Base-by-base conservation (phyloP, 768 basidiomycete genomes). In the Leccinum variicolor region DNA sequence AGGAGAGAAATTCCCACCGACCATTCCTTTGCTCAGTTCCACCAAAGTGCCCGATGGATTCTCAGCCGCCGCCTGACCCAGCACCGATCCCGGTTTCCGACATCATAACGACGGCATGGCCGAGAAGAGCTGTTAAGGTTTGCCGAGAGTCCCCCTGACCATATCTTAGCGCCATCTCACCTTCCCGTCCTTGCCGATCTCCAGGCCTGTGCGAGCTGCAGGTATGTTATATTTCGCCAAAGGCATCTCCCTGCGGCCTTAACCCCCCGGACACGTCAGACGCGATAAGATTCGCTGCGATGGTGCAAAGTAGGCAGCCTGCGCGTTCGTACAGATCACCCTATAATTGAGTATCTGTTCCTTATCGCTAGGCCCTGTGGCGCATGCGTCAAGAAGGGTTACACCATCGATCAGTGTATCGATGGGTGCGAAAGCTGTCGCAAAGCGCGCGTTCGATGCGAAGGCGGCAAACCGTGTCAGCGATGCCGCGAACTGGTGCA, bases 201-300 rank as follows among this genome's bases (percentile, higher is more conserved):
- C 23, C 49, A 84, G 84, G 84, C 84, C 45, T 85, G 84, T 69
- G 81, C 82, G 13, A 81, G 76, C 52, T 85, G 84, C 78, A 83
- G 84, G 84, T 72, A 15, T 49, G 36, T 15, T 10, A 53, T 52
- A 11, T 49, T 1, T 26, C 26, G 14, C 46, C 15, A 31, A 41
- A 43, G n/a, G 4, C 28, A 11, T n/a, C 23, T 47, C 46, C 25
- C 23, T 23, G 25, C 25, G 21, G 9, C 13, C 15, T 36, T 63
- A 8, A 67, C 51, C 26, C 14, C 23, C 28, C 33, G 13, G 28
- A 8, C 29, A 28, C n/a, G 4, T 57, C 65, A 85, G 84, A 64
- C 81, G 80, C 59, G 84, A 85, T 66, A 85, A 86, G 69, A 79
- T 82, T 57, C 79, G 83, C 57, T 86, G 84, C 69, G 81, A 85